Percentiles rank a stretch among this genome's conserved stretches.
phyloP scores from a whole-genome alignment of 306 rosid genomes.

The Acacia confusa region DNA sequence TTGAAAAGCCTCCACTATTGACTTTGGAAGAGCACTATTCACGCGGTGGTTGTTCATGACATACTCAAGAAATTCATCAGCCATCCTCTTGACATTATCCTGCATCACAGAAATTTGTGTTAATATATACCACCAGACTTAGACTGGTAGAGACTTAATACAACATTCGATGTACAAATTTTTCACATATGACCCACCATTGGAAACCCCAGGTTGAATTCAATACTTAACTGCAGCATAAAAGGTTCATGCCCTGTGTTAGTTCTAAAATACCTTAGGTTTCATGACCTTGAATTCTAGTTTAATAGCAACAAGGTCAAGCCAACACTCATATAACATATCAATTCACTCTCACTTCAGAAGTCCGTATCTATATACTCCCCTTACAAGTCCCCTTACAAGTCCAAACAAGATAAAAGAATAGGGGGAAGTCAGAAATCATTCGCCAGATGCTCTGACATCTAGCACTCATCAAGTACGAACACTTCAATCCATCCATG shows the following conservation, averaged over 20 bases:
- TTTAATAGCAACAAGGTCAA: slow-evolving; percentile 7
- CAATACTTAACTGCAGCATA: slow-evolving; percentile 4
- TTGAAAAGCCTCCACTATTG: slow-evolving; percentile 80
- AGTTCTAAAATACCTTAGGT: slow-evolving; percentile 4
- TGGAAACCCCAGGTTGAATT: slow-evolving; percentile 3
- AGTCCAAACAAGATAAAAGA: background rate
- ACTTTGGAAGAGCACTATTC: slow-evolving; percentile 44
- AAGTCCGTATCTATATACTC: background rate
- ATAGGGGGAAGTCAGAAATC: background rate
- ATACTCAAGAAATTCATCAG: slow-evolving; percentile 60
- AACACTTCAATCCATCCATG: slow-evolving; percentile 22
- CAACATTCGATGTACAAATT: background rate
- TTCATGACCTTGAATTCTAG: background rate
- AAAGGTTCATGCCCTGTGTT: background rate
- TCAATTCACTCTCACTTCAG: slow-evolving; percentile 2
- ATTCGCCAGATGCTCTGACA: background rate
- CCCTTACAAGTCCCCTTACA: background rate
- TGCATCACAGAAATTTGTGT: slow-evolving; percentile 47
- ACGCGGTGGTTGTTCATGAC: slow-evolving; percentile 65
- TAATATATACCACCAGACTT: slow-evolving; percentile 23
- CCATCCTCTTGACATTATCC: slow-evolving; percentile 62
- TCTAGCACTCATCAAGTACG: slow-evolving; percentile 16
- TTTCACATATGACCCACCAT: slow-evolving; percentile 8
- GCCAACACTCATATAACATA: background rate
- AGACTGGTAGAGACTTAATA: background rate